Base-by-base conservation (phyloP, 805 yeast species). In the Schwanniomyces occidentalis region DNA sequence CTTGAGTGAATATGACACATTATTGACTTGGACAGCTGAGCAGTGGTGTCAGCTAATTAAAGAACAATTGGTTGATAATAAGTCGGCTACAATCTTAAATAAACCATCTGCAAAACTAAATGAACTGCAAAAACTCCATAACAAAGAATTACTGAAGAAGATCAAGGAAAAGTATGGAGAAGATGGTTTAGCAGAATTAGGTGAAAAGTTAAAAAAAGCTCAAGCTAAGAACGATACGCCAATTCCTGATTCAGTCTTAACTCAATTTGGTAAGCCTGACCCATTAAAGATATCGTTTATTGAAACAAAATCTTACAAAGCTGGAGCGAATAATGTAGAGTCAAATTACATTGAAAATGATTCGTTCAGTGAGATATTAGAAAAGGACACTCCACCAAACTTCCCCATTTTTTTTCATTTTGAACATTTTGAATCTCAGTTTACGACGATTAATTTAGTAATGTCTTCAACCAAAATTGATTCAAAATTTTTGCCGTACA, bases 361-460 rank as follows among this genome's bases (percentile, higher is more conserved):
- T 17, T 35, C 37, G 1, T 45, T 64, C 19, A 45, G 46, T 23
- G 24, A 38, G 14, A 15, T 27, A 2, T 25, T 53, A 3, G 26
- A 38, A n/a, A 30, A 42, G 3, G 68, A 63, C 35, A 35, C 48
- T 3, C 80, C 82, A 18, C 34, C 46, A 1, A 65, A 72, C 32
- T 71, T 83, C 42, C 88, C 90, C 4, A 57, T 90, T 24, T 80
- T 78, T 42, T 54, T 90, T 33, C 93, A 88, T 52, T 73, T 85
- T 47, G 97, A 93, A 58, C 77, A 82, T 44, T 82, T 77, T 52
- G 75, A 80, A 35, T 85, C 96, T 1, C 81, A 85, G 49, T 93
- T 91, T 54, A 76, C 86, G 22, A 78, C 84, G 9, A 69, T 89
- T 14, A 76, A 80, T 38, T 54, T 87, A 24, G 56, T 82, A 23